These are phyloP conservation scores for Phyllachora maydis DNA, from an alignment of 2,329 filamentous ascomycete genomes.

Conservation along the genomic window DNA sequence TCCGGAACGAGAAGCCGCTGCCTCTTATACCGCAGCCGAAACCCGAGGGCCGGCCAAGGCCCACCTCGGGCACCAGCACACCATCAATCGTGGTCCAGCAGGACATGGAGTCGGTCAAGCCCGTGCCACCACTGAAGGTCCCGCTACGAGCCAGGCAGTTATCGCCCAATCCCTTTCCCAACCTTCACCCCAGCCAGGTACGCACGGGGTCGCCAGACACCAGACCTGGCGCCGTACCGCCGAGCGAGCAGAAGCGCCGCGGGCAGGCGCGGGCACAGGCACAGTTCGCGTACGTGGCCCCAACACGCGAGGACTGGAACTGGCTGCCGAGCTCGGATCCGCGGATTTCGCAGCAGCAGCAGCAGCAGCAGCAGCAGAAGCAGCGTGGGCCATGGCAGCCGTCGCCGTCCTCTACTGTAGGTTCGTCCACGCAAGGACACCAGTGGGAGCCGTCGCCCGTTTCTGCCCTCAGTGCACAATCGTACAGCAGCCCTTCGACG, in stretches of 20 bases:
- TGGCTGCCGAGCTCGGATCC: too few species aligned
- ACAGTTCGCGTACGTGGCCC: too few species aligned
- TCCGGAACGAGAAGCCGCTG: background rate
- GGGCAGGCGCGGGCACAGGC: constrained; percentile 2
- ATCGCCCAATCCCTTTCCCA: constrained; percentile 3
- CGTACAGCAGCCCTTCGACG: too few species aligned
- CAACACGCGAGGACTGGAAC: too few species aligned
- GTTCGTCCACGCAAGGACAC: too few species aligned
- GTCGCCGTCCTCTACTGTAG: too few species aligned
- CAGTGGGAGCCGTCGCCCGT: too few species aligned
- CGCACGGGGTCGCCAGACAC: constrained; percentile 4
- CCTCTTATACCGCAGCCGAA: background rate
- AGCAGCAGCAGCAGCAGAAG: constrained; percentile 3
- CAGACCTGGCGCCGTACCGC: constrained; percentile 3
- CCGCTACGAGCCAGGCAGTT: background rate
- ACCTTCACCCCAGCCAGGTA: constrained; percentile 3
- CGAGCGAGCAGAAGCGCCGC: constrained; percentile 4
- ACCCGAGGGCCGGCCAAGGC: background rate
- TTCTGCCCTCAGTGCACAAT: too few species aligned
- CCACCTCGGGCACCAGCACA: too few species aligned
- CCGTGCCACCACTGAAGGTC: background rate
- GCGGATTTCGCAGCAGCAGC: too few species aligned
- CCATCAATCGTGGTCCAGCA: too few species aligned
- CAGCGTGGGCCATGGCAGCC: too few species aligned
- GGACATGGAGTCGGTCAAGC: constrained; percentile 1